phyloP scores from a whole-genome alignment of 1,284 basidiomycete species.

The Coniophora puteana region DNA sequence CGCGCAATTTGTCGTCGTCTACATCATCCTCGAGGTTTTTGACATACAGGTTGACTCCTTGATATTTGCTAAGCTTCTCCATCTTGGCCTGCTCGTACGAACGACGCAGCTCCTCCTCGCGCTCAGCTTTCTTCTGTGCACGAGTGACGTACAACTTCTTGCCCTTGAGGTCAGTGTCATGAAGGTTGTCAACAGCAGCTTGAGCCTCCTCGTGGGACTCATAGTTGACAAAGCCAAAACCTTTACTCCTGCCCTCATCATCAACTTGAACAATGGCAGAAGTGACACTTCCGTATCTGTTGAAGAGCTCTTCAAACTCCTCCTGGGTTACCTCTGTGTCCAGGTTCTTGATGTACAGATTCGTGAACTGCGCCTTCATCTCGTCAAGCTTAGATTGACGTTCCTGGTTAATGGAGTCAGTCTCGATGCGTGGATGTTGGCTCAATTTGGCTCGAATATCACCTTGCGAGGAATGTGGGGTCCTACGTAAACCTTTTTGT shows the following conservation, averaged over 20 bases:
- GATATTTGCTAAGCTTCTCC: conserved; percentile 98
- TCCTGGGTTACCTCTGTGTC: conserved; percentile 84
- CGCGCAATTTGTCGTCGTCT: conserved; percentile 92
- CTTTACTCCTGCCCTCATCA: conserved; percentile 90
- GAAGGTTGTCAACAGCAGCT: conserved; percentile 85
- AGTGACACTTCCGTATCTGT: conserved; percentile 81
- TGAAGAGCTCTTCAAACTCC: conserved; percentile 86
- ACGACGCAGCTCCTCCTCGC: conserved; percentile 93
- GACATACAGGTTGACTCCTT: conserved; percentile 99
- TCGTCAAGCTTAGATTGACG: conserved; percentile 98
- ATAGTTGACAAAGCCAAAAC: conserved; percentile 99
- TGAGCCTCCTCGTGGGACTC: conserved; percentile 91
- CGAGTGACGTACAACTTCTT: conserved; percentile 95
- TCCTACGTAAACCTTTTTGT: conserved; percentile 99
- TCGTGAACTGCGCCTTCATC: conserved; percentile 95
- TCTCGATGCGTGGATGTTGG: not conserved
- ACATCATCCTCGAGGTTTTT: conserved; percentile 96
- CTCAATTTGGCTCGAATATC: conserved; percentile 15
- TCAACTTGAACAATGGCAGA: conserved; percentile 83
- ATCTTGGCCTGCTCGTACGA: conserved; percentile 96
- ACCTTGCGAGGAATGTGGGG: conserved; percentile 97
- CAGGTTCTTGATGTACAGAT: conserved; percentile 98
- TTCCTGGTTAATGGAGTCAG: conserved; percentile 48
- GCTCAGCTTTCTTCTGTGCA: conserved; percentile 98
- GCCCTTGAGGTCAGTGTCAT: conserved; percentile 86